These are phyloP conservation scores for Blastomyces emzantsi DNA, from an alignment of 2,329 filamentous ascomycete species.

Conservation along the genomic window DNA sequence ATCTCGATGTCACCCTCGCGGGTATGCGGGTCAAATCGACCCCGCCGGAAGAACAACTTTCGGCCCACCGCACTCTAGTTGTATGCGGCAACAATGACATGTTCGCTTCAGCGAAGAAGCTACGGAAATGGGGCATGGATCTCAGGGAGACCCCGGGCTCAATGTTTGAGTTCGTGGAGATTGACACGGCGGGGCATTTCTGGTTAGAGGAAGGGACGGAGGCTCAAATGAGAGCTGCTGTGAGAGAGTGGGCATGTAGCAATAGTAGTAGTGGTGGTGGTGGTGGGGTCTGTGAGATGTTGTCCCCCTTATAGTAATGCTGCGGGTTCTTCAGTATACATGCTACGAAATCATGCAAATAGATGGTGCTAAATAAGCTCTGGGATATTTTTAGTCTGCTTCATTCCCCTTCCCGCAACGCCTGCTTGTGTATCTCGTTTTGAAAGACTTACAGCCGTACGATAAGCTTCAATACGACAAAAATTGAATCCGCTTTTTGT, in stretches of 20 bases:
- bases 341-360: background rate
- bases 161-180: constrained; percentile 41
- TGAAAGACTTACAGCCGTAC: background rate
- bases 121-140: constrained; percentile 56
- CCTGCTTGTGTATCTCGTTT: background rate
- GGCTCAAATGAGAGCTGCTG: constrained; percentile 29
- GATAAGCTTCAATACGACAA: background rate
- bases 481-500: background rate
- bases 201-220: constrained; percentile 50
- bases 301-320: background rate
- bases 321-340: background rate
- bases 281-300: background rate
- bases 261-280: constrained; percentile 14
- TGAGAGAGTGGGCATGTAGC: constrained; percentile 35
- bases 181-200: constrained; percentile 52
- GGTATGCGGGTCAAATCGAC: constrained; percentile 24
- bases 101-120: constrained; percentile 58
- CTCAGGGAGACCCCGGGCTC: constrained; percentile 41
- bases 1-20: constrained; percentile 20
- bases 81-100: constrained; percentile 67
- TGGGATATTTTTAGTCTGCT: background rate
- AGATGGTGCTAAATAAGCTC: background rate
- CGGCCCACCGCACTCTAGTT: constrained; percentile 51
- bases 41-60: constrained; percentile 49
- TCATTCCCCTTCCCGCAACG: background rate